Evolutionary conservation across 192 early-diverging fungal species (phyloP).

Genomic region (Umbelopsis vinacea): DNA sequence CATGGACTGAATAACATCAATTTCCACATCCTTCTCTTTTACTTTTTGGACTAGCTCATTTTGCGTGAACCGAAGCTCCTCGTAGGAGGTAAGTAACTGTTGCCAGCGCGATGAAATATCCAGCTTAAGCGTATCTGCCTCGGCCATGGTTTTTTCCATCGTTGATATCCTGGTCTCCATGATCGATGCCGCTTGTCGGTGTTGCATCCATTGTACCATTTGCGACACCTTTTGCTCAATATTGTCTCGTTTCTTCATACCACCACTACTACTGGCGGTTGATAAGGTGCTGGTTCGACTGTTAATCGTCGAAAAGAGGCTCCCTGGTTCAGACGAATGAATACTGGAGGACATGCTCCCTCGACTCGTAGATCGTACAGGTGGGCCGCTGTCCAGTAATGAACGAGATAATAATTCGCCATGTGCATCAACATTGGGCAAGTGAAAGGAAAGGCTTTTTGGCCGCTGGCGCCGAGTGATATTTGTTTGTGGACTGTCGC

Average conservation of each 20-base stretch:
- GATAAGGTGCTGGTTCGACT: slow-evolving; percentile 8
- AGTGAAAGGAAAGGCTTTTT: background rate
- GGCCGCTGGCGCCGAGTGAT: background rate
- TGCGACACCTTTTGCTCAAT: slow-evolving; percentile 10
- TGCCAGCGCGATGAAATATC: slow-evolving; percentile 7
- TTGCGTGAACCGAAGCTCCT: background rate
- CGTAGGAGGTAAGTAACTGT: background rate
- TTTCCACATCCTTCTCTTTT: slow-evolving; percentile 14
- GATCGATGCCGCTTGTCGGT: background rate
- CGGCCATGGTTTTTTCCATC: slow-evolving; percentile 1
- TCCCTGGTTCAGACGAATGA: slow-evolving; percentile 4
- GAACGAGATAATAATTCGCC: background rate
- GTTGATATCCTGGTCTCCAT: background rate
- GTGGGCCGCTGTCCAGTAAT: background rate
- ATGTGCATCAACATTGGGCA: background rate
- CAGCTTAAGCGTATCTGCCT: background rate
- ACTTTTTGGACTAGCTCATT: background rate
- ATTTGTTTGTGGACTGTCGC: background rate
- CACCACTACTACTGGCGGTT: background rate
- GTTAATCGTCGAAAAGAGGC: background rate
- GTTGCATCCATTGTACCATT: slow-evolving; percentile 11
- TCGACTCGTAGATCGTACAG: background rate
- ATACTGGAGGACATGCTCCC: slow-evolving; percentile 9
- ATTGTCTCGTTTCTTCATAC: background rate
- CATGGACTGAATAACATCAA: background rate